These are phyloP conservation scores for Xylariomycetidae sp. DNA, from an alignment of 2,329 filamentous ascomycete genomes.

Conservation along the genomic window DNA sequence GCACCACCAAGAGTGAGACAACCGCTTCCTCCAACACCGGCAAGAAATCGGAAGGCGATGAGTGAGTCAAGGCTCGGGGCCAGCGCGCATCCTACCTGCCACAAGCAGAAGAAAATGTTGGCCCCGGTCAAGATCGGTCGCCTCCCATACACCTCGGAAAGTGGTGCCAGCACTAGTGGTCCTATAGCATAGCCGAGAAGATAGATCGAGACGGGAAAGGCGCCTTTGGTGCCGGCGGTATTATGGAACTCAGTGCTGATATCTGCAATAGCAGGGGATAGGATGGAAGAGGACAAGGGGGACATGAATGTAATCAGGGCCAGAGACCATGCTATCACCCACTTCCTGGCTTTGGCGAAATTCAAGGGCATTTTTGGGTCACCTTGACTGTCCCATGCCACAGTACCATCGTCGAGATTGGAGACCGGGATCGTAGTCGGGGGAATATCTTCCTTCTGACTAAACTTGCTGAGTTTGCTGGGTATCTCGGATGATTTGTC, in stretches of 20 bases:
- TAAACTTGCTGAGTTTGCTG: constrained; percentile 20
- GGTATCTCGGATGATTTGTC: constrained; percentile 15
- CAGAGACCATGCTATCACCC: constrained; percentile 51
- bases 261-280: constrained; percentile 42
- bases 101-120: not conserved
- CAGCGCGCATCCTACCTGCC: not conserved
- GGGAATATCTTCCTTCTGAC: constrained; percentile 26
- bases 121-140: not conserved
- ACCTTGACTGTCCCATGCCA: constrained; percentile 56
- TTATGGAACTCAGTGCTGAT: constrained; percentile 43
- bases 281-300: constrained; percentile 58
- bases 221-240: constrained; percentile 35
- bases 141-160: not conserved
- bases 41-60: not conserved
- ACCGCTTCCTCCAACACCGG: not conserved
- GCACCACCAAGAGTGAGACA: constrained; percentile 39
- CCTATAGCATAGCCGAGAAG: not conserved
- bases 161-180: constrained; percentile 38
- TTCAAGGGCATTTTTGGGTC: constrained; percentile 57
- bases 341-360: constrained; percentile 51
- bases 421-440: constrained; percentile 38
- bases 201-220: constrained; percentile 45
- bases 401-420: constrained; percentile 47
- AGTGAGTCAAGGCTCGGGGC: not conserved
- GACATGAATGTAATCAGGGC: constrained; percentile 61